These are phyloP conservation scores for Ophiostoma ulmi DNA, from an alignment of 2,329 filamentous ascomycete species.

Conservation along the genomic window DNA sequence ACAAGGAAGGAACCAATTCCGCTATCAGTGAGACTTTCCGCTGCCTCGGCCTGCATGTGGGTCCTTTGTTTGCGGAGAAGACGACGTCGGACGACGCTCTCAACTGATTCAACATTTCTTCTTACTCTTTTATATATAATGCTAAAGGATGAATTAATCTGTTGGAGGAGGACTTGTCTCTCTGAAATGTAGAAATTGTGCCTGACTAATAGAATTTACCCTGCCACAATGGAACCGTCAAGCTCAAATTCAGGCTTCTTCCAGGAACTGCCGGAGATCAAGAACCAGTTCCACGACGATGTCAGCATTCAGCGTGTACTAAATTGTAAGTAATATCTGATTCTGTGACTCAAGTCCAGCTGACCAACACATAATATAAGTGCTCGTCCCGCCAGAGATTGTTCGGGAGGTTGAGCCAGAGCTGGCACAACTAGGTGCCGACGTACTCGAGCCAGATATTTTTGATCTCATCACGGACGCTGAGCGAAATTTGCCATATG, in stretches of 20 bases:
- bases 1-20: background rate
- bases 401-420: constrained; percentile 40
- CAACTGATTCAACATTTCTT: background rate
- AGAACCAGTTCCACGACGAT: constrained; percentile 55
- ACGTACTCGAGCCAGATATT: constrained; percentile 51
- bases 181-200: too few relatives aligned
- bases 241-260: constrained; percentile 51
- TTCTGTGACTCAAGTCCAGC: too few relatives aligned
- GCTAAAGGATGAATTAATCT: too few relatives aligned
- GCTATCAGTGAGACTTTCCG: background rate
- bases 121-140: background rate
- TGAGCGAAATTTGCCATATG: constrained; percentile 58
- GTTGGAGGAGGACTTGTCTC: too few relatives aligned
- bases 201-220: too few relatives aligned
- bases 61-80: background rate
- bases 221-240: constrained; percentile 39
- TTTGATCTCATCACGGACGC: constrained; percentile 58
- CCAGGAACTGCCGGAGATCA: constrained; percentile 47
- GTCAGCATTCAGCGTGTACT: constrained; percentile 48
- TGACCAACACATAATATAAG: constrained; percentile 32
- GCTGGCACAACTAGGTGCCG: constrained; percentile 45
- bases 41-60: constrained; percentile 19
- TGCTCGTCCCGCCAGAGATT: constrained; percentile 45
- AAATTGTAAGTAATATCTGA: constrained; percentile 38
- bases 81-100: background rate